Base-by-base conservation (phyloP, 495 filamentous ascomycete species). In the Aspergillus asperescens region DNA sequence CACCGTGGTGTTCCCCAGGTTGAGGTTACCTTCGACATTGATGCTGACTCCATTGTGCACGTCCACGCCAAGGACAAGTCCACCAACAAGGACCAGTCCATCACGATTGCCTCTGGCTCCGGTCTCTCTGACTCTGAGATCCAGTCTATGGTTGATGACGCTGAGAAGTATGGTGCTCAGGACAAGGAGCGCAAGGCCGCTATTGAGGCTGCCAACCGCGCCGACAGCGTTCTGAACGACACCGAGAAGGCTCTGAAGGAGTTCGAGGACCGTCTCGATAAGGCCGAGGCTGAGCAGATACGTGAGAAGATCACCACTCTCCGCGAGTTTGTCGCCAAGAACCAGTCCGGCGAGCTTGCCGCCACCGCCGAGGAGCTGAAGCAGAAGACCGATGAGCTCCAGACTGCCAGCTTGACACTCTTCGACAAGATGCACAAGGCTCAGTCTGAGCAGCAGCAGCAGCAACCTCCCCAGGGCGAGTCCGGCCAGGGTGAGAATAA, bases 341-440 rank as follows among this genome's bases (percentile, higher is more conserved):
- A 81, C 77, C 93, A 97, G 81, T 81, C 88, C 58, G 93, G 91
- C 48, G 93, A 98, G 76, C 81, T 84, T 61, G 80, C 77, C 52
- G 80, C 87, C 58, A 93, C 90, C 28, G 87, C 90, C 18, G 88
- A 84, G 54, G 87, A 96, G 69, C 80, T 98, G 66, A 98, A 97
- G 85, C 84, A 87, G 77, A 96, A 97, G 88, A 92, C 86, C 55
- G 94, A 97, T 56, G 93, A 96, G 73, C 84, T 98, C 61, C 94
- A 97, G 76, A 88, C 84, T 65, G 89, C 93, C 53, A 91, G 87
- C 75, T 80, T 98, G 76, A 95, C 86, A 70, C 83, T 97, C 59
- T 98, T 98, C 73, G 93, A 97, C 79, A 96, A 98, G 86, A 95
- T 98, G 89, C 93, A 98, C 84, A 94, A 94, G 80, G 90, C 94